Percentiles rank a stretch among this genome's conserved stretches.
phyloP scores from a whole-genome alignment of 1,284 basidiomycete genomes.

The Phenoliferia sp. region DNA sequence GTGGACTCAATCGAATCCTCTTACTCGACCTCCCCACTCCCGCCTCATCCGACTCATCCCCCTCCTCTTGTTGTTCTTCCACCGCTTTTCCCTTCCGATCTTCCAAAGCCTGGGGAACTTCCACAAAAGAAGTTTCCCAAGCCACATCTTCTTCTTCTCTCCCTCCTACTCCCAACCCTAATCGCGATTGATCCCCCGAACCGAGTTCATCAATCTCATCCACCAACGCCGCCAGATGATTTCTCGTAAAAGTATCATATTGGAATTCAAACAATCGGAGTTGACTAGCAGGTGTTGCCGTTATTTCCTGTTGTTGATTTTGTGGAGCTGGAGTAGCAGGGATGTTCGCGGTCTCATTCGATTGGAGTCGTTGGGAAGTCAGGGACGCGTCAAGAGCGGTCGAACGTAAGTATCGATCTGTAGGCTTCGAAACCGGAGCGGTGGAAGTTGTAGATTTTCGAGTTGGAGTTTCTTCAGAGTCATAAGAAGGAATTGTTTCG shows the following conservation, averaged over 20 bases:
- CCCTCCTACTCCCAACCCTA: not conserved
- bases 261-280: slow-evolving; percentile 82
- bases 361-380: not conserved
- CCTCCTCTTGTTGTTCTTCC: no score
- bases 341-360: not conserved
- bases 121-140: slow-evolving; percentile 8
- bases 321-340: not conserved
- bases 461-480: not conserved
- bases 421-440: not conserved
- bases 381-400: not conserved
- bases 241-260: slow-evolving; percentile 88
- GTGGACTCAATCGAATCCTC: slow-evolving; percentile 63
- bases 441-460: not conserved
- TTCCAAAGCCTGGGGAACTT: not conserved
- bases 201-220: slow-evolving; percentile 54
- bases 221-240: slow-evolving; percentile 83
- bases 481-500: not conserved
- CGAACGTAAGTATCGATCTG: not conserved
- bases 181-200: not conserved
- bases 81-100: slow-evolving; percentile 53
- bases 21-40: slow-evolving; percentile 68
- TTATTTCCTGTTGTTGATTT: no score
- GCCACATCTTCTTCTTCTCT: not conserved
- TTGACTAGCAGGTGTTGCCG: not conserved
- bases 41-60: no score